phyloP scores from a whole-genome alignment of 2,329 filamentous ascomycete genomes.

The Remersonia thermophila region DNA sequence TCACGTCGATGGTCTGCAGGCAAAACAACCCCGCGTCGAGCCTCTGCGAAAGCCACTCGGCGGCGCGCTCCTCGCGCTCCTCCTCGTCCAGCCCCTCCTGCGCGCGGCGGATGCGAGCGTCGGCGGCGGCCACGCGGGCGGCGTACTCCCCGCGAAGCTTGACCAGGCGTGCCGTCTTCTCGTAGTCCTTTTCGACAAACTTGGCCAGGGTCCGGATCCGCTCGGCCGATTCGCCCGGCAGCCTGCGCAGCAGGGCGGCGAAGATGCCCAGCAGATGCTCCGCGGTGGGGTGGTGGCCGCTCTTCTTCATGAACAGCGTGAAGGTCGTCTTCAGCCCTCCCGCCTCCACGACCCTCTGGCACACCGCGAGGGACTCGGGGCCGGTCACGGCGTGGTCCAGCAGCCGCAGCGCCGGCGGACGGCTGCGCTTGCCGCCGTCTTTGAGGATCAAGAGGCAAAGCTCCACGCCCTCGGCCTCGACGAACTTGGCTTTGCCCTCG shows the following conservation, averaged over 20 bases:
- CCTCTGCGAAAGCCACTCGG: conserved; percentile 61
- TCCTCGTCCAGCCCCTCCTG: conserved; percentile 36
- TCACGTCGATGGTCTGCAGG: conserved; percentile 70
- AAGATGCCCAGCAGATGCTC: conserved; percentile 83
- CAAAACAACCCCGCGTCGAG: conserved; percentile 78
- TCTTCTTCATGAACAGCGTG: conserved; percentile 74
- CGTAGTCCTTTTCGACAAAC: conserved; percentile 90
- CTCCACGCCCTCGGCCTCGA: conserved; percentile 86
- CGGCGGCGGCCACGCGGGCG: conserved; percentile 47
- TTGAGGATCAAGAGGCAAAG: conserved; percentile 84
- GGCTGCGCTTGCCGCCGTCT: conserved; percentile 77
- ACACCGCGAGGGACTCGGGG: conserved; percentile 43
- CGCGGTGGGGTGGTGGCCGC: conserved; percentile 48
- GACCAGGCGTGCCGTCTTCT: conserved; percentile 65
- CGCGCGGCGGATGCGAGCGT: conserved; percentile 43
- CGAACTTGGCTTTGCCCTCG: conserved; percentile 64
- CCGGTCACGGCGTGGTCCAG: conserved; percentile 70
- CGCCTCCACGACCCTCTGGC: conserved; percentile 64
- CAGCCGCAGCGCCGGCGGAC: conserved; percentile 62
- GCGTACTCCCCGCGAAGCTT: conserved; percentile 60
- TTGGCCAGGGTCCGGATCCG: conserved; percentile 82
- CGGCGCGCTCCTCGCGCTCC: conserved; percentile 47
- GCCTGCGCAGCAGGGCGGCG: conserved; percentile 62
- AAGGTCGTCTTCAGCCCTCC: conserved; percentile 79
- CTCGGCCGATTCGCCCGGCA: conserved; percentile 65